phyloP scores from a whole-genome alignment of 129 eudicot genomes.

The Tanacetum coccineum region DNA sequence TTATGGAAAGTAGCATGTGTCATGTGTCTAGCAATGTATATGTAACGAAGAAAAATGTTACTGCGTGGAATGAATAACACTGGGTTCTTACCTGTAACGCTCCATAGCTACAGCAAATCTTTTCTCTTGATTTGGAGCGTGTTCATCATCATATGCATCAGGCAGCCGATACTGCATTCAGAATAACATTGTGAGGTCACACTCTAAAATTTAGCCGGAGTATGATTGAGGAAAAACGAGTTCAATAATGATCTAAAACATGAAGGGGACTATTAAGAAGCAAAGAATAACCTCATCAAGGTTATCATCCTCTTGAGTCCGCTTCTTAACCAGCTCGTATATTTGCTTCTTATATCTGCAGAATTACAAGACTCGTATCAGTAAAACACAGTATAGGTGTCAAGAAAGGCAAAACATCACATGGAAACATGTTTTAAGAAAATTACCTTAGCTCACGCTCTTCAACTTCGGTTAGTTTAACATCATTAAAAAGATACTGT shows the following conservation, averaged over 20 bases:
- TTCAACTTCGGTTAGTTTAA: conserved; percentile 74
- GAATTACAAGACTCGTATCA: conserved; percentile 18
- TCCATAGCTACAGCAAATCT: conserved; percentile 91
- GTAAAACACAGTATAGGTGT: conserved; percentile 16
- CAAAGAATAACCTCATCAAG: conserved; percentile 53
- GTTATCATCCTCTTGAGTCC: conserved; percentile 66
- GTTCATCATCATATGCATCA: conserved; percentile 86
- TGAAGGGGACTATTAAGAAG: not conserved
- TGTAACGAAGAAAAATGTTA: not conserved
- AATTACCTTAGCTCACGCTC: conserved; percentile 64
- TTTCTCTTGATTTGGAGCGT: conserved; percentile 86
- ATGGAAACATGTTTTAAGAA: not conserved
- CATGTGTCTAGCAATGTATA: not conserved
- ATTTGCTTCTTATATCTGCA: conserved; percentile 85
- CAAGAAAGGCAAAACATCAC: conserved; percentile 6
- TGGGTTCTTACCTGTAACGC: conserved; percentile 68
- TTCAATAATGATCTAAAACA: conserved; percentile 3
- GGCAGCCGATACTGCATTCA: conserved; percentile 86
- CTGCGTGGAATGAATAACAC: not conserved
- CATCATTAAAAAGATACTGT: conserved; percentile 70
- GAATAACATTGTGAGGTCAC: not conserved
- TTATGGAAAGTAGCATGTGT: not conserved
- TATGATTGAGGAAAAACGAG: not conserved
- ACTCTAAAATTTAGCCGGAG: not conserved
- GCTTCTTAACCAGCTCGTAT: conserved; percentile 75